Evolutionary conservation across 2,329 filamentous ascomycete species (phyloP), one percentile per base, ranked within the genome.

Genomic region (Xylariales sp.): DNA sequence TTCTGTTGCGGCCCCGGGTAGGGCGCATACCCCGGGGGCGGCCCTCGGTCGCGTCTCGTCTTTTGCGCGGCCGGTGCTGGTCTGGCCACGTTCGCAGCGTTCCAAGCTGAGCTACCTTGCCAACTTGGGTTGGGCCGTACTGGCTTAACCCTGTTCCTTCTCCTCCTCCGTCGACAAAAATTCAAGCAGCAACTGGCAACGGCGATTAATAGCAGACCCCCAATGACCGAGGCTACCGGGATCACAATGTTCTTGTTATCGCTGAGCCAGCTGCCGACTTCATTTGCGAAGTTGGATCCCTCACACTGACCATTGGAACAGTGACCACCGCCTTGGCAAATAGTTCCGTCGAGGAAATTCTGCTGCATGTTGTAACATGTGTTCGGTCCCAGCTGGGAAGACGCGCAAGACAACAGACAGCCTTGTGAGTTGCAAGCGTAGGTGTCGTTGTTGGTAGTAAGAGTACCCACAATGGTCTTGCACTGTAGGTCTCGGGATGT

Each of bases 401-500:
- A 84, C 3, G 76, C 73, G 62, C 93, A 98, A 36, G 81, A 82
- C 38, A 97, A 69, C 48, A 77, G 73, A 64, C 93, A 98, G 37
- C 80, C 82, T 25, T 74, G 73, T 40, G 69, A 71, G 49, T 84
- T 80, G 64, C 93, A 98, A 8, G 90, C 84, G 53, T 80, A 81
- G 2, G 88, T 94, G 55, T 88, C 78, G 65, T 89, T 91, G 59
- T 75, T 78, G 43, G 78, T 73, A 1, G 82, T 84, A 46, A 85
- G 77, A 20, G 76, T 79, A 25, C 88, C 89, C 73, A 95, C 86
- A 35, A 94, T 73, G 9, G 81, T 84, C 62, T 84, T 82, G 69
- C 93, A 98, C 66, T 98, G 93, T 57, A 83, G 75, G 61, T 96
- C 82, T 48, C 93, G 83, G 40, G 86, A 93, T 3, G 93, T 98